Evolutionary conservation across 1,284 basidiomycete genomes (phyloP).

Genomic region (Apiotrichum porosum): DNA sequence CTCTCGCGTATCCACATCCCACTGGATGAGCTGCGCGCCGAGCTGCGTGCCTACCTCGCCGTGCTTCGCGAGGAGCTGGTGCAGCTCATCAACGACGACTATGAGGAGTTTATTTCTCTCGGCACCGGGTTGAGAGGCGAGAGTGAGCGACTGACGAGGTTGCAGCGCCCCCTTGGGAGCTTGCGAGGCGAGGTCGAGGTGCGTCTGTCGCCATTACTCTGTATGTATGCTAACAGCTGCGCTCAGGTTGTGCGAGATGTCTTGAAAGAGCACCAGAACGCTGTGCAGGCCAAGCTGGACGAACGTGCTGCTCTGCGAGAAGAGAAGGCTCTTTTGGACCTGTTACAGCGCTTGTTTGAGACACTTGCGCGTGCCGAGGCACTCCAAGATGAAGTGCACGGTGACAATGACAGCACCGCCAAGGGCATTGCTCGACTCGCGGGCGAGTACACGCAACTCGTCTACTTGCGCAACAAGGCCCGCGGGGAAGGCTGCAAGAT

Average conservation of each 20-base stretch:
- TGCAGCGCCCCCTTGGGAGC: slow-evolving; percentile 61
- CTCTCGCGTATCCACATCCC: slow-evolving; percentile 80
- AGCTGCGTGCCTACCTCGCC: slow-evolving; percentile 78
- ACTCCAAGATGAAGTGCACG: slow-evolving; percentile 54
- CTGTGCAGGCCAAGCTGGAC: slow-evolving; percentile 69
- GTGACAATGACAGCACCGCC: neutral
- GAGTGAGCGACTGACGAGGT: slow-evolving; percentile 62
- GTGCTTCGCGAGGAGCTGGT: slow-evolving; percentile 86
- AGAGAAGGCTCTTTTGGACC: slow-evolving; percentile 78
- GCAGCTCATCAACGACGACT: slow-evolving; percentile 93
- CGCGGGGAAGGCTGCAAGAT: slow-evolving; percentile 67
- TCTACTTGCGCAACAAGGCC: slow-evolving; percentile 83
- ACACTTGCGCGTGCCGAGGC: slow-evolving; percentile 76
- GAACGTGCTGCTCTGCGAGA: slow-evolving; percentile 69
- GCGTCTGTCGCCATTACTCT: too few relatives aligned
- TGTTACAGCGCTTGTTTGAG: slow-evolving; percentile 82
- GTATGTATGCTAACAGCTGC: too few relatives aligned
- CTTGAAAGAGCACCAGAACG: slow-evolving; percentile 56
- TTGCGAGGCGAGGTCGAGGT: slow-evolving; percentile 68
- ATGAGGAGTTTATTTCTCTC: slow-evolving; percentile 93
- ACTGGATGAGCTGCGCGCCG: slow-evolving; percentile 75
- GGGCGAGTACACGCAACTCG: slow-evolving; percentile 83
- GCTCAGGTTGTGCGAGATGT: slow-evolving; percentile 38
- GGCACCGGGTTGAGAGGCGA: slow-evolving; percentile 84
- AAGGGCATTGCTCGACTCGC: slow-evolving; percentile 83